phyloP scores from a whole-genome alignment of 179 eudicot species.

The Gypsophila paniculata region DNA sequence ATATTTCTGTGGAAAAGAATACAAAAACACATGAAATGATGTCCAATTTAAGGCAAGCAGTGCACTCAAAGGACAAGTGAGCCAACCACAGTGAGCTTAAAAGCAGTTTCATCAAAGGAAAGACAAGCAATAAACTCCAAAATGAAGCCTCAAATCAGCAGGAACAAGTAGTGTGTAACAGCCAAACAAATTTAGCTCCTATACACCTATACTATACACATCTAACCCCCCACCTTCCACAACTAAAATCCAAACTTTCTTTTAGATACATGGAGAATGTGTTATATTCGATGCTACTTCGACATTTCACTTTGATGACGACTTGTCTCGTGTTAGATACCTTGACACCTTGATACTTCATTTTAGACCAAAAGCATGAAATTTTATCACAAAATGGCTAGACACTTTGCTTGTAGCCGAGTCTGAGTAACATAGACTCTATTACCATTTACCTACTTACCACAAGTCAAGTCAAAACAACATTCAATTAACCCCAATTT shows the following conservation, averaged over 20 bases:
- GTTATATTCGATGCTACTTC: not conserved
- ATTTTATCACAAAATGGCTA: too few relatives aligned
- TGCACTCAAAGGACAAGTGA: not conserved
- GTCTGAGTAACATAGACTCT: too few relatives aligned
- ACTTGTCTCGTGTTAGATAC: too few relatives aligned
- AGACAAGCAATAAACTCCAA: constrained; percentile 12
- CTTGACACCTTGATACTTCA: too few relatives aligned
- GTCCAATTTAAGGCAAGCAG: not conserved
- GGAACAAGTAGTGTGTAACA: not conserved
- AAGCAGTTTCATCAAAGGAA: not conserved
- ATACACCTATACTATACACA: constrained; percentile 8
- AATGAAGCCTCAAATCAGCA: constrained; percentile 12
- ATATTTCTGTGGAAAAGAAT: too few relatives aligned
- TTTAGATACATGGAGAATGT: not conserved
- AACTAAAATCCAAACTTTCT: not conserved
- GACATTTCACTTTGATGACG: too few relatives aligned
- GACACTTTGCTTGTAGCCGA: too few relatives aligned
- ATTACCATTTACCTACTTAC: too few relatives aligned
- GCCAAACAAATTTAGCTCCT: constrained; percentile 19
- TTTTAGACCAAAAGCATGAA: too few relatives aligned
- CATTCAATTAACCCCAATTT: not conserved
- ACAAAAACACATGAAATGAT: too few relatives aligned
- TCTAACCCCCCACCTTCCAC: not conserved
- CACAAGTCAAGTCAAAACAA: too few relatives aligned
- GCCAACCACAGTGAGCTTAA: constrained; percentile 3